Conservation (phyloP, 2,329 filamentous ascomycete genomes). For the Chaetomium globosum region DNA sequence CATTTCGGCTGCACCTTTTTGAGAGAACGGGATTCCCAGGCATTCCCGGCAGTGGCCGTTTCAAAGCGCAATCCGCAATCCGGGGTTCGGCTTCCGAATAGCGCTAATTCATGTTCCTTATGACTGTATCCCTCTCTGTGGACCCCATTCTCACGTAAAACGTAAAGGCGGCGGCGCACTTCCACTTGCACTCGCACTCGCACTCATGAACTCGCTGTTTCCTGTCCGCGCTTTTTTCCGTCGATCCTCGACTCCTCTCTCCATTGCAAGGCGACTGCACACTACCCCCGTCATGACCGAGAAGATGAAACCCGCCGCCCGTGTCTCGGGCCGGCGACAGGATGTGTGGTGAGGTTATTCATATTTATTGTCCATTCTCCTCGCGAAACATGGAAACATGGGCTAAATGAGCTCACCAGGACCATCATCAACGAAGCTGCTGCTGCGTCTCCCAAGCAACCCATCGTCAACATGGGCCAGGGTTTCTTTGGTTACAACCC, state of each 20-base stretch:
- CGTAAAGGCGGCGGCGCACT: not conserved
- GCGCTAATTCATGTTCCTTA: not conserved
- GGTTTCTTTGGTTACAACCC: conserved; percentile 40
- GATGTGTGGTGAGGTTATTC: conserved; percentile 36
- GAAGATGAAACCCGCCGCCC: conserved; percentile 38
- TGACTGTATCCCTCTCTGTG: not conserved
- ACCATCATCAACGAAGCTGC: conserved; percentile 69
- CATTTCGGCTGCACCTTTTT: conserved; percentile 2
- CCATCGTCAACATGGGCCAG: conserved; percentile 67
- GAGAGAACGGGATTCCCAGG: conserved; percentile 1
- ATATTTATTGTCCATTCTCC: not conserved
- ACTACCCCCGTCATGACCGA: conserved; percentile 32
- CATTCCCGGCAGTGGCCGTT: conserved; percentile 19
- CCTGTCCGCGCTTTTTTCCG: conserved; percentile 19
- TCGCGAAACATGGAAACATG: not conserved
- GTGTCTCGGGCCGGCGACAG: conserved; percentile 34
- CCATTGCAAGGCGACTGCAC: conserved; percentile 13
- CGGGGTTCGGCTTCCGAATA: conserved; percentile 1
- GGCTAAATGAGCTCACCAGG: conserved; percentile 45
- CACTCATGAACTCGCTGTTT: conserved; percentile 23
- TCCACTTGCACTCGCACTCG: not conserved
- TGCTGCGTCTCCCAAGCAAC: conserved; percentile 63
- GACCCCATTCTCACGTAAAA: not conserved
- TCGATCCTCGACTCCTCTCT: conserved; percentile 11
- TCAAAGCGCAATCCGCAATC: conserved; percentile 15